Evolutionary conservation across 2,329 filamentous ascomycete species (phyloP), one percentile per base, ranked within the genome.

Genomic region (Hypoxylon sp.): DNA sequence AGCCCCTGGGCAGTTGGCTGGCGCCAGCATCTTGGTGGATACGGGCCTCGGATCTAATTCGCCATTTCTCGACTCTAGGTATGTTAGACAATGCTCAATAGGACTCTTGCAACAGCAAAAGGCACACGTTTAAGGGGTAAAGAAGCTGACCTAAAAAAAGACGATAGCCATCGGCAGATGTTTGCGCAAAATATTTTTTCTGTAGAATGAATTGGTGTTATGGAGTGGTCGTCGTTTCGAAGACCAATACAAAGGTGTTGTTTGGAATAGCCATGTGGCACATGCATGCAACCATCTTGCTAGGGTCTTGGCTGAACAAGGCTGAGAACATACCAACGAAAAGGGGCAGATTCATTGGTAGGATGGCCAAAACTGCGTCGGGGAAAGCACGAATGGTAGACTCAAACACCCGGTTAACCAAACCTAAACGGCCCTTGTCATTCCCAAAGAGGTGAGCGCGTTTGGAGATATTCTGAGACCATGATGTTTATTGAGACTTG

Each of bases 11-110:
- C n/a, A 36, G 30, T n/a, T 44, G 32, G 67, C 64, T 67, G 64
- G 64, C 67, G 67, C 67, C 67, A 69, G 49, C 67, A 50, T 14
- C 36, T 20, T 40, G 38, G 42, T 44, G 46, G 40, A 44, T 38
- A 45, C 28, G 38, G 49, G 56, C 36, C 59, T 67, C 60, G 66
- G 60, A 22, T 54, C 61, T 69, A 61, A 51, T 60, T 18, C 18
- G 9, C 38, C 16, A 42, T 58, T 8, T 24, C 24, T 38, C 18
- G 24, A 30, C 51, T 52, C 5, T 57, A 26, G 24, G 24, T 26
- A 48, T 51, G 40, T 11, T 51, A 51, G 26, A 14, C 18, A 26
- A 26, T 14, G 12, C 14, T 18, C 22, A 40, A 18, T 32, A 8
- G 14, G 53, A 38, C 48, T 40, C 24, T 22, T 38, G 16, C 40